Percentiles rank a stretch among this genome's conserved stretches.
Evolutionary conservation across 768 basidiomycete species (phyloP).

Genomic region (Hygrocybe coccinea): DNA sequence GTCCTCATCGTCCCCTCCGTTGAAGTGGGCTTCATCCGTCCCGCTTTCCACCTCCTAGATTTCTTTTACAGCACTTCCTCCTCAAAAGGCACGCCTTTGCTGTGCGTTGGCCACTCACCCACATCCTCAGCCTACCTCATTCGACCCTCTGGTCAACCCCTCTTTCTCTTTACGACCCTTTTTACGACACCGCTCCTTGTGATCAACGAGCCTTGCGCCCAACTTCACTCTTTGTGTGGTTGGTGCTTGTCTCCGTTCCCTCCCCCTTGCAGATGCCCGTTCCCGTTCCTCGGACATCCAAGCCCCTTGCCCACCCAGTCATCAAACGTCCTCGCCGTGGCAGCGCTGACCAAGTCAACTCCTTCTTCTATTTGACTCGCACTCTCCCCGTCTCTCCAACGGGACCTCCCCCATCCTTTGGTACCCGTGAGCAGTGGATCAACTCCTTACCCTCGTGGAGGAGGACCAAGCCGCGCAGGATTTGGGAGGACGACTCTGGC

Average conservation of each 20-base stretch:
- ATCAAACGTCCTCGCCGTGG: constrained; percentile 52
- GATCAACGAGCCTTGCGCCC: constrained; percentile 38
- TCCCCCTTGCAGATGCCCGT: constrained; percentile 73
- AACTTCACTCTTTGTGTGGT: constrained; percentile 41
- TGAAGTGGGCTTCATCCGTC: constrained; percentile 5
- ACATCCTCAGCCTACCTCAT: constrained; percentile 20
- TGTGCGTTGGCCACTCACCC: constrained; percentile 74
- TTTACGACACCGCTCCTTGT: constrained; percentile 52
- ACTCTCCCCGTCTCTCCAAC: constrained; percentile 56
- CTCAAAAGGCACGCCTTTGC: constrained; percentile 89
- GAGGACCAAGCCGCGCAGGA: constrained; percentile 59
- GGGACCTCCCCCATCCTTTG: constrained; percentile 60
- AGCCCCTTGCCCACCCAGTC: constrained; percentile 58
- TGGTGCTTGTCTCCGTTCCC: constrained; percentile 41
- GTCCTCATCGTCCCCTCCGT: neutral
- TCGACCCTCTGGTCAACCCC: constrained; percentile 9
- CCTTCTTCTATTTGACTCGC: constrained; percentile 50
- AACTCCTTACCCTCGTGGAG: constrained; percentile 67
- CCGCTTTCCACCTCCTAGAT: neutral
- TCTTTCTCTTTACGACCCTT: constrained; percentile 51
- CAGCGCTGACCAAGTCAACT: constrained; percentile 38
- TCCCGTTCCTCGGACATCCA: constrained; percentile 63
- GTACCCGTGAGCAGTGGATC: constrained; percentile 69
- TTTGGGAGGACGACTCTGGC: constrained; percentile 54
- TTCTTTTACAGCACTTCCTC: constrained; percentile 29